Evolutionary conservation across 441 rosid genomes (phyloP).

Genomic region (Adansonia grandidieri): DNA sequence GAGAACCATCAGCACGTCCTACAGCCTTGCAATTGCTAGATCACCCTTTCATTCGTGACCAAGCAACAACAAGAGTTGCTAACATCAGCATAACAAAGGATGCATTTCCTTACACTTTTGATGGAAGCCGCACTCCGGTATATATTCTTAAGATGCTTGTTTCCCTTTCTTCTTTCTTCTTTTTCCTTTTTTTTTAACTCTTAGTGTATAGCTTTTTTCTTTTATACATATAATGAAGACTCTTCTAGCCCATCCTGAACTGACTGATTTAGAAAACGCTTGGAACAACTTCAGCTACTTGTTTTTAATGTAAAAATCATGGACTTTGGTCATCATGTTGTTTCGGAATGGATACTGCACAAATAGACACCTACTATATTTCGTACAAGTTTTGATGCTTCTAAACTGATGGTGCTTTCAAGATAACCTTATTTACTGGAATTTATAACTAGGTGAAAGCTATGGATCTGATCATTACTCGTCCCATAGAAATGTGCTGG

Average conservation of each 20-base stretch:
- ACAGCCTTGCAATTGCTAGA: constrained; percentile 71
- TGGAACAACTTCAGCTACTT: constrained; percentile 15
- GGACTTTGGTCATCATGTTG: not conserved
- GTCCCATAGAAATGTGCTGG: not conserved
- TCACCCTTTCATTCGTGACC: constrained; percentile 77
- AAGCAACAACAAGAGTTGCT: constrained; percentile 52
- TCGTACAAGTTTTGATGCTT: not conserved
- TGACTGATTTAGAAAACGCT: not conserved
- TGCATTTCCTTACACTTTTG: constrained; percentile 55
- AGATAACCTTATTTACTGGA: not conserved
- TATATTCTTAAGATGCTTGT: constrained; percentile 22
- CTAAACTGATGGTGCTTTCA: not conserved
- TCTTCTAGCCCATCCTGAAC: not conserved
- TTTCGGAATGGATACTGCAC: not conserved
- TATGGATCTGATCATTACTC: not conserved
- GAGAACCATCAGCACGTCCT: constrained; percentile 89
- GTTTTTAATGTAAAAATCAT: not conserved
- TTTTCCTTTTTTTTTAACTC: not conserved
- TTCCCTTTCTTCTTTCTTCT: not conserved
- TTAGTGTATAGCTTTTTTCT: not conserved
- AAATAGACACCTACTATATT: not conserved
- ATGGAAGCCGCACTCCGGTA: constrained; percentile 81
- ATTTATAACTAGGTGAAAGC: not conserved
- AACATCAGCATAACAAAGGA: constrained; percentile 56
- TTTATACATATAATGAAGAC: not conserved